Evolutionary conservation across 2,329 filamentous ascomycete genomes (phyloP), one percentile per base, ranked within the genome.

Genomic region (Microdochium nivale): DNA sequence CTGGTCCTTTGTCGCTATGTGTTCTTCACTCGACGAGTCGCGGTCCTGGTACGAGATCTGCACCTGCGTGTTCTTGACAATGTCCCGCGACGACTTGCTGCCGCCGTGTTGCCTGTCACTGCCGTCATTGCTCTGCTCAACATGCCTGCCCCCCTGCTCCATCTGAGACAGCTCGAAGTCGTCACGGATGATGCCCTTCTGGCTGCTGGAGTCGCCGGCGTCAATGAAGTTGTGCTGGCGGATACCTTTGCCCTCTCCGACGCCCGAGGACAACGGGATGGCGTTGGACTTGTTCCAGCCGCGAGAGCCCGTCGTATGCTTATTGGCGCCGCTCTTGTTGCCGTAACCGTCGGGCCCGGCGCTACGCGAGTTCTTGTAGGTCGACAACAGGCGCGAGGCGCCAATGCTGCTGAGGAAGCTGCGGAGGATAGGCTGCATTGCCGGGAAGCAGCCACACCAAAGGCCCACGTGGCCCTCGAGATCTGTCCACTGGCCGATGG

Each of bases 391-490:
- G 5, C 33, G 33, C 13, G 13, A 16, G 11, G 33, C 33, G 53
- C 61, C 63, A 19, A 71, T 60, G 32, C 56, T 58, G 54, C 52
- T 55, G 1, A 58, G 56, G 19, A 64, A 23, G n/a, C 62, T 51
- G n/a, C 69, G 65, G 7, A 70, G 52, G 16, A 72, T 52, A 2
- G 69, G 68, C 37, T 72, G 69, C 11, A 73, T 55, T 2, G 70
- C 62, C 3, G 70, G 69, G 37, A 72, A 68, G 53, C 69, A 73
- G 13, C 63, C 62, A 47, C 68, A 68, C 70, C 70, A 74, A 27
- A 74, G 59, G n/a, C 70, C 71, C 44, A 69, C 59, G 53, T 74
- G 70, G 44, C 65, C 62, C 55, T 74, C 70, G 4, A 72, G 58
- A 49, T 70, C 65, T 8, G 69, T 72, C 70, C 68, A 73, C 9